Base-by-base conservation (phyloP, 202 grass and related monocot genomes). In the Elaeis oleifera region DNA sequence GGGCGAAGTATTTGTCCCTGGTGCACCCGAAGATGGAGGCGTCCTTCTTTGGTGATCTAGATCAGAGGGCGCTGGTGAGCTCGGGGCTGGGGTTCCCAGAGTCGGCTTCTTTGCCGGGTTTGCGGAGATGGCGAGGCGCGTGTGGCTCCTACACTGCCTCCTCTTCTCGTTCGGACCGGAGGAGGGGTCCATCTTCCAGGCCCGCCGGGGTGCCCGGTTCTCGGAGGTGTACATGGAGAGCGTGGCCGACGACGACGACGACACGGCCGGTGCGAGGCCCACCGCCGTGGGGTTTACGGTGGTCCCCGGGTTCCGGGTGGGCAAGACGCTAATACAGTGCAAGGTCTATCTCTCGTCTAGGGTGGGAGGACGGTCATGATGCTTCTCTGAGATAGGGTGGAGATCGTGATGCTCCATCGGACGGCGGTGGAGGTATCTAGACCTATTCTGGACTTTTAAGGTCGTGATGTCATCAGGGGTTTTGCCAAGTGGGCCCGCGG, bases 161-260 rank as follows among this genome's bases (percentile, higher is more conserved):
- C 90, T 95, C 83, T 95, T 78, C 62, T 74, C 90, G 0, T 90
- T 95, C 54, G 90, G 87, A 72, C 74, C 29, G 70, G 78, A 64
- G 56, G 23, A 26, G 16, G 74, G 78, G 1, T 73, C 83, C 74
- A 87, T 95, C 63, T 95, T 95, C 77, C 90, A 90, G 75, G 80
- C 84, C 23, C 78, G 75, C 56, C 31, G 52, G 0, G 90, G 86
- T n/a, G 23, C 53, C 14, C 57, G 90, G 6, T 95, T 95, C 84
- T 90, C 90, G 5, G 75, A 88, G 72, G 86, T 90, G 71, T 95
- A 87, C 70, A 95, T 90, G 90, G 90, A 95, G 78, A 83, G 73
- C 50, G 86, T 80, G 69, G 70, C 28, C 51, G 76, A 80, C 16
- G 64, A 66, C 0, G 63, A 65, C 5, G 71, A 68, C 5, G 27